Conservation (phyloP, 169 alveolate genomes). For the Cystoisospora suis region DNA sequence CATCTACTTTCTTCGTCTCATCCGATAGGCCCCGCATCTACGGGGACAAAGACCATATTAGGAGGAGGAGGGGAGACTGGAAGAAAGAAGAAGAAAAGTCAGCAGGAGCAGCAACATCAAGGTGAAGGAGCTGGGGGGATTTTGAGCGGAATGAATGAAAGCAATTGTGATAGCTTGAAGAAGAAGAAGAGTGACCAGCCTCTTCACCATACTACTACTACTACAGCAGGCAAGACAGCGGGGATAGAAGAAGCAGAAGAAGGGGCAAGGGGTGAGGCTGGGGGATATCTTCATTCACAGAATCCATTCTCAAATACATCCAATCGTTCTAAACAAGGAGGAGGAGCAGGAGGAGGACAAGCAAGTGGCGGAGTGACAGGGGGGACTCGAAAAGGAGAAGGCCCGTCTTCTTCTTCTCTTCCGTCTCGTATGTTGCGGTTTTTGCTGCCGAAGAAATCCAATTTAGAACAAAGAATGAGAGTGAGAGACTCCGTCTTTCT, state of each 20-base stretch:
- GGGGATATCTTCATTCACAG: neutral
- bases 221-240: neutral
- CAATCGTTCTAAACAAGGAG: neutral
- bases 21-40: no score
- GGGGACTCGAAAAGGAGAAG: neutral
- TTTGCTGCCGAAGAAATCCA: slow-evolving; percentile 63
- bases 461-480: slow-evolving; percentile 66
- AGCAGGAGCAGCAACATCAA: neutral
- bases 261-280: neutral
- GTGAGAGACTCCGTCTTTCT: slow-evolving; percentile 74
- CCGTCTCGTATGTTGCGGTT: slow-evolving; percentile 44
- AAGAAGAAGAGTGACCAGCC: no score
- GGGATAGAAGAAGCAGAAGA: slow-evolving; percentile 11
- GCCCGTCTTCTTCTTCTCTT: no score
- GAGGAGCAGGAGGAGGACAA: slow-evolving; percentile 31
- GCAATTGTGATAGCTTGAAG: no score
- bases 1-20: no score
- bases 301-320: no score
- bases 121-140: neutral
- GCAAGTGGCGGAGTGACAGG: neutral
- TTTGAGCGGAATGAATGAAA: neutral
- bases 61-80: no score
- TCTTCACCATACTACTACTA: neutral
- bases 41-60: no score
- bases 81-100: neutral